Evolutionary conservation across 2,329 filamentous ascomycete genomes (phyloP).

Genomic region (Clarireedia paspali): DNA sequence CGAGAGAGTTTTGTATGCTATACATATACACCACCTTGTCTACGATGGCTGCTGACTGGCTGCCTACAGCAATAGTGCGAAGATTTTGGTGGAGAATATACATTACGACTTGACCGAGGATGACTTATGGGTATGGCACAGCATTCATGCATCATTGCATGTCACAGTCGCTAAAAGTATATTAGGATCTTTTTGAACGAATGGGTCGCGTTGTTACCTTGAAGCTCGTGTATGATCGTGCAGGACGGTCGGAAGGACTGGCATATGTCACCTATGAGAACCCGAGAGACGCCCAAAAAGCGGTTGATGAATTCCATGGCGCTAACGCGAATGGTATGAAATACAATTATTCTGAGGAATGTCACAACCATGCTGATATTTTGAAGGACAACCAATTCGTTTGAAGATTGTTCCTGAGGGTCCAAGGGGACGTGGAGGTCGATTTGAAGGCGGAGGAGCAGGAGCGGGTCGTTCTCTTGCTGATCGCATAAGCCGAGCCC

Average conservation of each 20-base stretch:
- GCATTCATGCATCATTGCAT: background rate
- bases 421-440: conserved; percentile 30
- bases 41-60: conserved; percentile 2
- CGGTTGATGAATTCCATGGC: conserved; percentile 75
- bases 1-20: conserved; percentile 4
- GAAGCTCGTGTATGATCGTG: conserved; percentile 74
- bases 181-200: conserved; percentile 68
- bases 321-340: conserved; percentile 74
- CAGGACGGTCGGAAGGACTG: conserved; percentile 77
- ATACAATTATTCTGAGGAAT: background rate
- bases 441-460: conserved; percentile 51
- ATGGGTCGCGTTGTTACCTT: conserved; percentile 67
- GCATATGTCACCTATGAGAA: conserved; percentile 76
- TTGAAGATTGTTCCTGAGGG: conserved; percentile 56
- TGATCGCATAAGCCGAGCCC: conserved; percentile 49
- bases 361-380: conserved; percentile 1
- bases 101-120: conserved; percentile 86
- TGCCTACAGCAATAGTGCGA: conserved; percentile 48
- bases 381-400: conserved; percentile 67
- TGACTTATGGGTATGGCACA: conserved; percentile 62
- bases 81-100: conserved; percentile 75
- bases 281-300: conserved; percentile 62
- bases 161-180: conserved; percentile 9
- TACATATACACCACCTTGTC: background rate
- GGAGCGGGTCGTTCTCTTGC: conserved; percentile 50